Evolutionary conservation across 2,329 filamentous ascomycete genomes (phyloP).

Genomic region (Aspergillus latus): DNA sequence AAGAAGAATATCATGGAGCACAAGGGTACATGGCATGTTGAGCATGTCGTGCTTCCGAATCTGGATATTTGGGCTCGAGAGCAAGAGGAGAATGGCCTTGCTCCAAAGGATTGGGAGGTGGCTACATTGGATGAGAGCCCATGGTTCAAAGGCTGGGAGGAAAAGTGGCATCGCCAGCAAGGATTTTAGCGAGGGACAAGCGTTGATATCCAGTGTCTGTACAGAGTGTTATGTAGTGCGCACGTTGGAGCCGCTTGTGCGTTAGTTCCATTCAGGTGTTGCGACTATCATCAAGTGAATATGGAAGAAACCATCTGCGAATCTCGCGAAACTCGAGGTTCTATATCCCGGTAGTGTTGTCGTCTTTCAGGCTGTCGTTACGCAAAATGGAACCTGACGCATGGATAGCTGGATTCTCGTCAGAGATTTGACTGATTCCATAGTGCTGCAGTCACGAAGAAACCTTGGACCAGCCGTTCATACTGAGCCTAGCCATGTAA

Average conservation of each 20-base stretch:
- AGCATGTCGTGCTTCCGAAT: slow-evolving; percentile 68
- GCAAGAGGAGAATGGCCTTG: slow-evolving; percentile 63
- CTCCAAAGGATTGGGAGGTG: slow-evolving; percentile 64
- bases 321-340: too few species aligned
- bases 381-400: not conserved
- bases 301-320: too few species aligned
- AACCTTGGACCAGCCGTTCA: too few species aligned
- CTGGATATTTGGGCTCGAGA: slow-evolving; percentile 64
- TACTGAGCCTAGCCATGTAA: too few species aligned
- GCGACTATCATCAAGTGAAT: not conserved
- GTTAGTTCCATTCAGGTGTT: not conserved
- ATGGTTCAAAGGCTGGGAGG: slow-evolving; percentile 73
- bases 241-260: slow-evolving; percentile 6
- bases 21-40: slow-evolving; percentile 77
- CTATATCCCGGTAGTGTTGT: too few species aligned
- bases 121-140: slow-evolving; percentile 72
- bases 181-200: slow-evolving; percentile 50
- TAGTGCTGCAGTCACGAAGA: not conserved
- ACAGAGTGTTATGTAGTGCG: not conserved
- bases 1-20: slow-evolving; percentile 73
- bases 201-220: not conserved
- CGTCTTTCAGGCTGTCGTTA: too few species aligned
- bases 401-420: not conserved
- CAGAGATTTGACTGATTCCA: not conserved
- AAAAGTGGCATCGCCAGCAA: slow-evolving; percentile 68